A percentile compares a stretch with the other conserved stretches of the same genome.
Conservation (phyloP, 345 rosid species). For the Excoecaria agallocha region DNA sequence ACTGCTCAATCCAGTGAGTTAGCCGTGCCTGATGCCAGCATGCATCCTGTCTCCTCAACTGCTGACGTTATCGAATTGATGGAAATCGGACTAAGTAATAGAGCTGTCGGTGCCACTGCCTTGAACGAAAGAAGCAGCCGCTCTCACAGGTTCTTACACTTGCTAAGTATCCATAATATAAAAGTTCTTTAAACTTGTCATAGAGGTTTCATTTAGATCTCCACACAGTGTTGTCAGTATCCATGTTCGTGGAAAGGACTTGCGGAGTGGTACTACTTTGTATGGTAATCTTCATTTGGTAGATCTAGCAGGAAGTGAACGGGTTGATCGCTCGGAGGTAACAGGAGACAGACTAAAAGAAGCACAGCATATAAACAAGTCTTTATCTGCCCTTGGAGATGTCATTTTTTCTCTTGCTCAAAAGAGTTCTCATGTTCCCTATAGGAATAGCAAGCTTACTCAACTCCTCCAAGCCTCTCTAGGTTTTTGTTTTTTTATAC, state of each 20-base stretch:
- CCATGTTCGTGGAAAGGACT: conserved; percentile 78
- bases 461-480: conserved; percentile 87
- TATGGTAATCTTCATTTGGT: conserved; percentile 86
- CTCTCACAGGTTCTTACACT: conserved; percentile 67
- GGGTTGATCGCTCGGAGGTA: conserved; percentile 91
- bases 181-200: not conserved
- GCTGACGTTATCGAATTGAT: conserved; percentile 74
- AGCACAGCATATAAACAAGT: conserved; percentile 98
- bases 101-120: conserved; percentile 77
- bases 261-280: conserved; percentile 46
- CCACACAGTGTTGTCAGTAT: conserved; percentile 71
- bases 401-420: conserved; percentile 88
- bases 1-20: conserved; percentile 57
- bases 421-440: conserved; percentile 84
- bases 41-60: conserved; percentile 66
- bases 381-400: conserved; percentile 89
- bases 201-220: conserved; percentile 12
- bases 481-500: conserved; percentile 35
- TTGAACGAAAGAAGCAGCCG: conserved; percentile 95
- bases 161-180: not conserved
- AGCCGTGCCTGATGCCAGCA: conserved; percentile 91
- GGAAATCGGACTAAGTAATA: conserved; percentile 65
- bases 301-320: conserved; percentile 98
- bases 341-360: conserved; percentile 84
- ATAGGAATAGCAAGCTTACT: conserved; percentile 97